Base-by-base conservation (phyloP, 495 filamentous ascomycete species). In the Amorphotheca resinae region DNA sequence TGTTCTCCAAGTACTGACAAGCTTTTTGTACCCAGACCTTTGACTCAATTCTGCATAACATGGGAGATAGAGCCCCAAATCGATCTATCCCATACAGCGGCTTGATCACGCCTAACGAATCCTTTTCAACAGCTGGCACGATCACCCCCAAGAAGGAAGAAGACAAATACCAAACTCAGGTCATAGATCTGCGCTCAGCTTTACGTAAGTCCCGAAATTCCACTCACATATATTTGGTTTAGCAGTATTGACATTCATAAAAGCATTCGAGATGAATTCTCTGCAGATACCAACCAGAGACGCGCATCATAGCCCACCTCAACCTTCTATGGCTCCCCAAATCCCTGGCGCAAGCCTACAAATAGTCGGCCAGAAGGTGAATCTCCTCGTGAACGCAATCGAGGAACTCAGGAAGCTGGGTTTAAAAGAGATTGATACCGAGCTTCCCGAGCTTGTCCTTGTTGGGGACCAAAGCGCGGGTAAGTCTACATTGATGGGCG, bases 401-500 rank as follows among this genome's bases (percentile, higher is more conserved):
- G 32, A 42, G 21, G 36, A 57, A 12, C 34, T 57, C 0, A 32
- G 46, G 1, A 45, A 51, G 12, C 32, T 51, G 32, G 54, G 53
- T 9, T 33, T 57, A 1, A 22, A 50, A 5, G 18, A 45, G 9
- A 21, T 54, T 20, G 68, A 77, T 0, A 74, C 79, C 0, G 68
- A 68, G 2, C 61, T 91, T 0, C 84, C 86, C 0, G 84, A 84
- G 48, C 70, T 91, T 12, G 82, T 83, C 9, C 73, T 87, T 0
- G 75, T 88, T 1, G 86, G 86, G 0, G 84, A 91, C 42, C 86
- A 93, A 47, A 79, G 72, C 2, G 76, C 84, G 0, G 86, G 86
- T 0, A 93, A 93, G 49, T 80, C 73, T 2, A 86, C 80, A 2
- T 59, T 93, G 0, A 85, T 93, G 58, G 83, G 86, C 22, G 82